Percentiles rank a stretch among this genome's conserved stretches.
These are phyloP conservation scores for Colletotrichum higginsianum DNA, from an alignment of 2,329 filamentous ascomycete genomes.

Conservation along the genomic window DNA sequence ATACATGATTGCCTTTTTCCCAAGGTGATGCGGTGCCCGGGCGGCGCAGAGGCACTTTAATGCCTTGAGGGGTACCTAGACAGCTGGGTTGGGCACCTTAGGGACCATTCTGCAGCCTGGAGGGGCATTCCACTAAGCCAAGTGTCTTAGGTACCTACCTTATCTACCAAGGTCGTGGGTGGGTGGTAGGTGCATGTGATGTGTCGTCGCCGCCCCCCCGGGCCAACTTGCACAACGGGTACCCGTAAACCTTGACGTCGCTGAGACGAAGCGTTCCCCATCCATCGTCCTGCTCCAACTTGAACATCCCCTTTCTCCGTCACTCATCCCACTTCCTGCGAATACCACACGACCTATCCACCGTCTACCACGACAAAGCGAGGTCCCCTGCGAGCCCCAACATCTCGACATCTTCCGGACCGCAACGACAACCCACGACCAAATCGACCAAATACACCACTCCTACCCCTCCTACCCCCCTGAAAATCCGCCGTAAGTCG, in stretches of 20 bases:
- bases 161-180: background rate
- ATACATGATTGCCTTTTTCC: background rate
- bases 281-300: slow-evolving; percentile 31
- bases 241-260: slow-evolving; percentile 36
- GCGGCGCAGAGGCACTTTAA: slow-evolving; percentile 6
- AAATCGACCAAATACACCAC: background rate
- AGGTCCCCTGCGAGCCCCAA: background rate
- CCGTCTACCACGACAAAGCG: slow-evolving; percentile 12
- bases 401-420: background rate
- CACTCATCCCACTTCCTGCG: slow-evolving; percentile 17
- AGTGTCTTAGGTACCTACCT: background rate
- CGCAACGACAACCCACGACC: background rate
- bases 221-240: slow-evolving; percentile 19
- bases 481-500: slow-evolving; percentile 38
- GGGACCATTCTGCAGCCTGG: slow-evolving; percentile 31
- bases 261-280: slow-evolving; percentile 32
- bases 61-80: slow-evolving; percentile 8
- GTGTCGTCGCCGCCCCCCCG: slow-evolving; percentile 19
- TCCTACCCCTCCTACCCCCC: slow-evolving; percentile 11
- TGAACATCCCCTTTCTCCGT: slow-evolving; percentile 33
- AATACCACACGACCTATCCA: slow-evolving; percentile 8
- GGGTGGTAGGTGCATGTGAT: slow-evolving; percentile 35
- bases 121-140: slow-evolving; percentile 26
- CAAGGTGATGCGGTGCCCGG: background rate
- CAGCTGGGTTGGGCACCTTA: background rate